Conservation (phyloP, 2,329 filamentous ascomycete genomes). For the Diaporthe sp. region DNA sequence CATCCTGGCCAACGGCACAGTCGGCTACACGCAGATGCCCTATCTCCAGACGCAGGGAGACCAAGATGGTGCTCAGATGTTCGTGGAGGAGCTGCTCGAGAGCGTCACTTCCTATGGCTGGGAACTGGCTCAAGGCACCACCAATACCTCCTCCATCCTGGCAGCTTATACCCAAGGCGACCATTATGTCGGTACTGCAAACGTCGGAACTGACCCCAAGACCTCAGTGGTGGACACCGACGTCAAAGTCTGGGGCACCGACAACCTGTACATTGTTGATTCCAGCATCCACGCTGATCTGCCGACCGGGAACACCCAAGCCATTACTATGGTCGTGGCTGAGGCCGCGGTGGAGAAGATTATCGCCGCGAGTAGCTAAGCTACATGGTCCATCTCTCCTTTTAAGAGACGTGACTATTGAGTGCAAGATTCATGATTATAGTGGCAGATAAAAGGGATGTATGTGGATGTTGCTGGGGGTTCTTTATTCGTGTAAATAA, state of each 20-base stretch:
- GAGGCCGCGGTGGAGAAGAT: constrained; percentile 71
- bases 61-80: constrained; percentile 45
- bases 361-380: neutral
- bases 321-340: constrained; percentile 74
- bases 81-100: constrained; percentile 47
- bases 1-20: constrained; percentile 55
- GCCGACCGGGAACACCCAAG: constrained; percentile 76
- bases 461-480: neutral
- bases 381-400: neutral
- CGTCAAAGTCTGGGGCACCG: constrained; percentile 76
- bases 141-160: constrained; percentile 1
- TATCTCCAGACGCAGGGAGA: constrained; percentile 51
- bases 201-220: constrained; percentile 68
- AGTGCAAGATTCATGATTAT: neutral
- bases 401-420: neutral
- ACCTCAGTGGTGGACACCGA: constrained; percentile 73
- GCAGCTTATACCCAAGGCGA: constrained; percentile 46
- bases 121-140: constrained; percentile 4
- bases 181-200: constrained; percentile 72
- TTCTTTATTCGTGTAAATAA: neutral
- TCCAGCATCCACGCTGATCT: constrained; percentile 79
- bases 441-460: rapidly evolving
- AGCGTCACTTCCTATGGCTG: constrained; percentile 45
- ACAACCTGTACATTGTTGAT: constrained; percentile 78
- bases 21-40: constrained; percentile 55